phyloP scores from a whole-genome alignment of 2,329 filamentous ascomycete species.

The Macroventuria anomochaeta region DNA sequence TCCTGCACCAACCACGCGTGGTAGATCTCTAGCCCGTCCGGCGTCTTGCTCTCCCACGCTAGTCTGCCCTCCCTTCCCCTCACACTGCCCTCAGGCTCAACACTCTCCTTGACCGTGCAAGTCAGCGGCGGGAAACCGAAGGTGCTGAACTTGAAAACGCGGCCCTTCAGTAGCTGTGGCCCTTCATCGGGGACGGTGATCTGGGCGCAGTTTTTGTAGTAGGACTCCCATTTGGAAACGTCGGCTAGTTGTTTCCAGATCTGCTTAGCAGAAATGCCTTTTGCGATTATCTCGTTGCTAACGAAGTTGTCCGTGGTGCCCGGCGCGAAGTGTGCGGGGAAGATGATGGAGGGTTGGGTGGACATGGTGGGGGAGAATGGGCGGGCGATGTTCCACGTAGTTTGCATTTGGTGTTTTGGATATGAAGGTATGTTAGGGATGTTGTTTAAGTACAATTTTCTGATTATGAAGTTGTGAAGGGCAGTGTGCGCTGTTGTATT shows the following conservation, averaged over 20 bases:
- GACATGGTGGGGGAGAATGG: not conserved
- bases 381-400: not conserved
- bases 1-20: constrained; percentile 49
- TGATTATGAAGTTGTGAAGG: not conserved
- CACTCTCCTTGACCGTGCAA: constrained; percentile 29
- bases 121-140: constrained; percentile 45
- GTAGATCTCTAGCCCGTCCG: constrained; percentile 40
- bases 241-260: constrained; percentile 45
- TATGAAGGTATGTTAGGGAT: too few relatives aligned
- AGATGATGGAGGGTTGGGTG: constrained; percentile 33
- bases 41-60: constrained; percentile 29
- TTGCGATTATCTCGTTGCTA: constrained; percentile 44
- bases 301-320: constrained; percentile 49
- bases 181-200: constrained; percentile 38
- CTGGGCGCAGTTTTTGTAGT: constrained; percentile 44
- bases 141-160: constrained; percentile 45
- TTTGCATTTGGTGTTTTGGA: not conserved
- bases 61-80: constrained; percentile 26
- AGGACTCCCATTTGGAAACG: constrained; percentile 43
- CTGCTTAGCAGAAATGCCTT: constrained; percentile 32
- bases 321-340: constrained; percentile 42
- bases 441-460: too few relatives aligned
- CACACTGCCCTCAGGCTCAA: constrained; percentile 25
- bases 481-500: not conserved
- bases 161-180: constrained; percentile 31